These are phyloP conservation scores for Prosopis cineraria DNA, from an alignment of 306 rosid genomes.

Conservation along the genomic window DNA sequence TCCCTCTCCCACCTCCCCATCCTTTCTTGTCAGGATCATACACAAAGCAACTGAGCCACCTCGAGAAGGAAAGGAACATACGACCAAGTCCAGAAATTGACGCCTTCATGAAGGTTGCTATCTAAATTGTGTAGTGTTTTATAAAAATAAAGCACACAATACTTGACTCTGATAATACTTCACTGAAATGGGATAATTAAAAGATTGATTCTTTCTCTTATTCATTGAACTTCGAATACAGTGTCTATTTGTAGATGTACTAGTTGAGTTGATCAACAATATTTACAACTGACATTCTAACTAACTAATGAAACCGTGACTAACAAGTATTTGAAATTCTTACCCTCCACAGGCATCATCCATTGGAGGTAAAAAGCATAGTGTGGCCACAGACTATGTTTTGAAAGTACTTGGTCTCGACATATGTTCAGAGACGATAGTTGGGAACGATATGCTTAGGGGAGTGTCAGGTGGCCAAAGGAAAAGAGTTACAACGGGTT, in stretches of 20 bases:
- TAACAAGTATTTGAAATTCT: constrained; percentile 15
- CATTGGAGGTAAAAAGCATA: constrained; percentile 73
- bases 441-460: constrained; percentile 85
- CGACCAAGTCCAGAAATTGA: constrained; percentile 78
- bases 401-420: constrained; percentile 87
- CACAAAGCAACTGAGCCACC: constrained; percentile 42
- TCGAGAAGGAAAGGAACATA: constrained; percentile 67
- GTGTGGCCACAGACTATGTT: constrained; percentile 73
- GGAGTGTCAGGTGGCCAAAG: constrained; percentile 95
- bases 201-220: too few relatives aligned
- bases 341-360: constrained; percentile 65
- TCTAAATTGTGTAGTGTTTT: neutral
- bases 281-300: neutral
- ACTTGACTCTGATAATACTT: too few relatives aligned
- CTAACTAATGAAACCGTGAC: neutral
- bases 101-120: constrained; percentile 85
- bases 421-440: constrained; percentile 74
- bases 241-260: too few relatives aligned
- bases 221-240: too few relatives aligned
- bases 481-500: constrained; percentile 92
- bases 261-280: neutral
- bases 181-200: too few relatives aligned
- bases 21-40: constrained; percentile 38
- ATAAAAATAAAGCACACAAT: neutral
- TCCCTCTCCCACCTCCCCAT: neutral